Percentiles rank a stretch among this genome's conserved stretches.
phyloP scores from a whole-genome alignment of 1,284 basidiomycete species.

The Cryptococcus amylolentus region DNA sequence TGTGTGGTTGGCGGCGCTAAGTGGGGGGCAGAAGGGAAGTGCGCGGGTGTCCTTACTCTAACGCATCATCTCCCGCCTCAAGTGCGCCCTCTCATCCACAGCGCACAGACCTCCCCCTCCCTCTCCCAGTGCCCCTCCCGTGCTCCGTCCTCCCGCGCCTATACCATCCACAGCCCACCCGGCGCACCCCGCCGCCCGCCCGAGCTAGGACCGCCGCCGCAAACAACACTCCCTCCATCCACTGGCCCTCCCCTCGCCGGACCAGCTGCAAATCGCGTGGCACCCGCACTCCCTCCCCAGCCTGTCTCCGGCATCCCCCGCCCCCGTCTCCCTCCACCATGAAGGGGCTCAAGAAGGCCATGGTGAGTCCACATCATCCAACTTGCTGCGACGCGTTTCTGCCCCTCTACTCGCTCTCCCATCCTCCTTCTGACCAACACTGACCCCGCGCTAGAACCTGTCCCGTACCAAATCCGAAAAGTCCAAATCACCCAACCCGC shows the following conservation, averaged over 20 bases:
- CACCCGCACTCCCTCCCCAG: background rate
- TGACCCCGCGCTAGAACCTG: constrained; percentile 22
- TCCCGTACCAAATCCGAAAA: constrained; percentile 43
- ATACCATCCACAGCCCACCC: no score
- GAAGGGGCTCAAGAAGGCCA: constrained; percentile 86
- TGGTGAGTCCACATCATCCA: constrained; percentile 56
- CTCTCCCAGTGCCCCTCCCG: background rate
- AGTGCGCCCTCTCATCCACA: no score
- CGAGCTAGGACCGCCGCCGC: no score
- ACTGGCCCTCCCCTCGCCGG: background rate
- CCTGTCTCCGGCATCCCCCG: background rate
- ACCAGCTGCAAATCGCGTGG: background rate
- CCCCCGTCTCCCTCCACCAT: constrained; percentile 52
- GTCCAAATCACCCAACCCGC: constrained; percentile 49
- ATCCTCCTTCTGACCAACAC: constrained; percentile 6
- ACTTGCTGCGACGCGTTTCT: background rate
- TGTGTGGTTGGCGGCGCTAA: background rate
- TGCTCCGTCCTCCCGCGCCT: background rate
- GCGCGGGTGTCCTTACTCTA: no score
- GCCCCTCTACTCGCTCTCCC: background rate
- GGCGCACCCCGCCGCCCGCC: background rate
- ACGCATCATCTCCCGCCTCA: background rate
- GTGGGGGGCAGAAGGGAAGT: background rate
- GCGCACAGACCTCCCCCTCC: background rate
- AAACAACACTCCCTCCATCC: no score